Base-by-base conservation (phyloP, 768 basidiomycete genomes). In the Boletellus ananas region DNA sequence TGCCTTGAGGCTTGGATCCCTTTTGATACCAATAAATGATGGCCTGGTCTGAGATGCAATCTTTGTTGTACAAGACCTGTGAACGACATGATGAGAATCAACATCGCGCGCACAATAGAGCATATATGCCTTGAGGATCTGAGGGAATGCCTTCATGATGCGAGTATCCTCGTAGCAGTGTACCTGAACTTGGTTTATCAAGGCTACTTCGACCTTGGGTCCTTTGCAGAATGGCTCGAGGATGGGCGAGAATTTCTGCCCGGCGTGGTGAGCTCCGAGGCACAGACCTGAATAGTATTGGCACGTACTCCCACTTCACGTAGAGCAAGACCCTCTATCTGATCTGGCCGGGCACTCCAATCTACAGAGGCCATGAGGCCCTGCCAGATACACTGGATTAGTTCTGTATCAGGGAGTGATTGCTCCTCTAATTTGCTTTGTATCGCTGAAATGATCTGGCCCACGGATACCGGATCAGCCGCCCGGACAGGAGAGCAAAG, bases 1-100 rank as follows among this genome's bases (percentile, higher is more conserved):
- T 85, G 43, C 94, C 95, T 69, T 97, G 91, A 0, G 92, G 82
- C 72, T 93, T 96, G 42, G 94, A 88, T 45, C 96, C 95, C 72
- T 99, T 99, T 73, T 90, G 86, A 71, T 92, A 77, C 95, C 95
- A 99, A 70, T 96, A 98, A 52, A 97, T 87, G 63, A 99, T 94
- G 53, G 94, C 94, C 65, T 94, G 87, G 64, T 94, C 93, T 48
- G 93, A 90, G 59, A 97, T 79, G 70, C 93, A 93, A 61, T 99
- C 95, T 62, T 89, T 85, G 73, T 94, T 94, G 74, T 96, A 97
- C 69, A 97, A 76, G 59, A 94, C 86, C 90, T 93, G 60, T 37
- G 17, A 29, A 47, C n/a, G 38, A 48, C 4, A 27, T 31, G n/a
- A 49, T 59, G 41, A 65, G 55, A 44, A 34, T 51, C 20, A 16